Base-by-base conservation (phyloP, 108 stramenopile species). In the Nitzschia inconspicua region DNA sequence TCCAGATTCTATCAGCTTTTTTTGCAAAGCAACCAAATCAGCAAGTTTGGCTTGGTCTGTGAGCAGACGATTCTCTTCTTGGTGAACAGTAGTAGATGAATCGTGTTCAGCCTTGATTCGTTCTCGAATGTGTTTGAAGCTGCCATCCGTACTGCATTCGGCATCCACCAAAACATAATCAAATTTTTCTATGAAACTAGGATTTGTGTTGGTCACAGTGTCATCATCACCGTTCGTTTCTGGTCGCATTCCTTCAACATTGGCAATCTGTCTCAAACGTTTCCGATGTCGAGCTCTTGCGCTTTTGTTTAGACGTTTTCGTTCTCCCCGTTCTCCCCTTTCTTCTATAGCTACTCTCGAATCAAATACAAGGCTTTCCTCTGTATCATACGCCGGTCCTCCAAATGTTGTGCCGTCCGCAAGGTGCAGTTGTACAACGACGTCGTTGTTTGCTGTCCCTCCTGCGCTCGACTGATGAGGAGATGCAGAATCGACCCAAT, bases 91-190 rank as follows among this genome's bases (percentile, higher is more conserved):
- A 4, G 16, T 35, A 10, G 24, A 30, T 5, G 47, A 29, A 14
- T 7, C 25, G n/a, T 30, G 24, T 19, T 36, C 29, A 18, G 13
- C 34, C 40, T 58, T 72, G 13, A 66, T 18, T n/a, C 58, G 42
- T 60, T 78, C 61, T 14, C 71, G 63, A 19, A 89, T 44, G 53
- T 91, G 93, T 26, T 76, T 73, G 14, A 93, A 40, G 1, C 93
- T 89, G n/a, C 94, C 94, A 72, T 97, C 94, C 10, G 94, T 92
- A 35, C 85, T 88, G 68, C 96, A 97, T 73, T 97, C 94, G 8
- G 93, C 96, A 77, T 97, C 96, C 7, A 97, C 94, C 22, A 97
- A 68, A 2, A 97, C 93, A 37, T 73, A 68, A 66, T 97, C 93
- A 70, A 90, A 97, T 10, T 47, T 54, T 25, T 43, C 24, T 0